A percentile compares a stretch with the other conserved stretches of the same genome.
These are phyloP conservation scores for Recurvomyces mirabilis DNA, from an alignment of 495 filamentous ascomycete genomes.

Conservation along the genomic window DNA sequence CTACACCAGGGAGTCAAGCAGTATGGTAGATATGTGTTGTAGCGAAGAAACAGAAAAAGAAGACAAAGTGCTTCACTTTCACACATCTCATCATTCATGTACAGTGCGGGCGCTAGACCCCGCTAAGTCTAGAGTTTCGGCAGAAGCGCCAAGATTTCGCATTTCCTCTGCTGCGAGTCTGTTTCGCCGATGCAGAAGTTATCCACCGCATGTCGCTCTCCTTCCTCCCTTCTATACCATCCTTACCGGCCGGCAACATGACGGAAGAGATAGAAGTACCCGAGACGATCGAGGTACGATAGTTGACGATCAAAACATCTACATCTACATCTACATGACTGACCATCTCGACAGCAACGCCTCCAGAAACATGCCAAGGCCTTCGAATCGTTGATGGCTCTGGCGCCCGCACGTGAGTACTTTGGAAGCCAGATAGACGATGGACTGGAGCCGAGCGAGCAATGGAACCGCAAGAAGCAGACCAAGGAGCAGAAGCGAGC, in stretches of 20 bases:
- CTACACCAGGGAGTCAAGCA: too few species aligned
- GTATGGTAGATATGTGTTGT: too few species aligned
- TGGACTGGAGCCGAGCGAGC: constrained; percentile 24
- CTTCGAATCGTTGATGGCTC: constrained; percentile 81
- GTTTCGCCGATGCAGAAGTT: too few species aligned
- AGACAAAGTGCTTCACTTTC: too few species aligned
- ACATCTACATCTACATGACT: constrained; percentile 6
- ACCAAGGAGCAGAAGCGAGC: constrained; percentile 27
- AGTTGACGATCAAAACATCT: constrained; percentile 13
- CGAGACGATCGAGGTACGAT: constrained; percentile 29
- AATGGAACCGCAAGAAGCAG: constrained; percentile 38
- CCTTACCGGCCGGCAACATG: constrained; percentile 2
- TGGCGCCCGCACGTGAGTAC: constrained; percentile 89
- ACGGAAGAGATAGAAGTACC: constrained; percentile 3
- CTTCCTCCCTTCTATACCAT: not conserved
- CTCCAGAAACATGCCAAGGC: constrained; percentile 73
- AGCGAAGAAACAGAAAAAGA: too few species aligned
- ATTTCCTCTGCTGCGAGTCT: too few species aligned
- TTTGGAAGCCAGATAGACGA: constrained; percentile 40
- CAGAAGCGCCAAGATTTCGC: too few species aligned
- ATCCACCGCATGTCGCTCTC: too few species aligned
- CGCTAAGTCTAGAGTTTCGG: too few species aligned
- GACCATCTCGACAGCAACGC: constrained; percentile 50
- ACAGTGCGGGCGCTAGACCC: too few species aligned
- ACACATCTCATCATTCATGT: too few species aligned